Evolutionary conservation across 2,329 filamentous ascomycete species (phyloP), one percentile per base, ranked within the genome.

Genomic region (Colletotrichum filicis): DNA sequence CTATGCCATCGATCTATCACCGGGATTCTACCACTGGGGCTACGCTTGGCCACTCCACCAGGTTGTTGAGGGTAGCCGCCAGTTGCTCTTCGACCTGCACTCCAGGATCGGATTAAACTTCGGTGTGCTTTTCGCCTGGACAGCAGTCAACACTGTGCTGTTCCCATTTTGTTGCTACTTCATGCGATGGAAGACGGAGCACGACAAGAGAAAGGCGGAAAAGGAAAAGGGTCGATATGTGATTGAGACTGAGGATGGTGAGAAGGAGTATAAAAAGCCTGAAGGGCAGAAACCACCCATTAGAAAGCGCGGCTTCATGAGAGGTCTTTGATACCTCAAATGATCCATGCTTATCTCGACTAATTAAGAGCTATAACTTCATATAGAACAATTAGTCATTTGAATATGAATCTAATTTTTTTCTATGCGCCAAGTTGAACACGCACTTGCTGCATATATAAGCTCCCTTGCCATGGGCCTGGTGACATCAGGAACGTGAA

Each of bases 41-140:
- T 91, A 91, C 77, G 90, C 87, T 0, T 91, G 90, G 88, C 91
- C 91, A 9, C 79, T 93, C 67, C 88, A 92, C 78, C 87, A 89
- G 52, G 85, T 92, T 49, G 90, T 92, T 35, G 85, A 91, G 77
- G 91, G 85, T 0, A 86, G 87, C 30, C 84, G 90, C 4, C 88
- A 87, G n/a, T 87, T 92, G 35, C 74, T 92, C 14, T 92, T 93
- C 74, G 90, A 89, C 67, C 80, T 89, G 6, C 87, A 90, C 74
- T 89, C 87, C 0, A 79, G 85, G 16, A 88, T 92, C 62, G 90
- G 89, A 0, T 78, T 91, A 2, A 88, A 92, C 74, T 89, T 92
- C 79, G 90, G 87, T 0, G 81, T 92, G 1, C 78, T 93, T 56
- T 87, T 92, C 71, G 87, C 86, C 0, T 92, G 90, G 91, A 80